Evolutionary conservation across 1,284 basidiomycete genomes (phyloP), one percentile per base, ranked within the genome.

Genomic region (Irpex rosettiformis): DNA sequence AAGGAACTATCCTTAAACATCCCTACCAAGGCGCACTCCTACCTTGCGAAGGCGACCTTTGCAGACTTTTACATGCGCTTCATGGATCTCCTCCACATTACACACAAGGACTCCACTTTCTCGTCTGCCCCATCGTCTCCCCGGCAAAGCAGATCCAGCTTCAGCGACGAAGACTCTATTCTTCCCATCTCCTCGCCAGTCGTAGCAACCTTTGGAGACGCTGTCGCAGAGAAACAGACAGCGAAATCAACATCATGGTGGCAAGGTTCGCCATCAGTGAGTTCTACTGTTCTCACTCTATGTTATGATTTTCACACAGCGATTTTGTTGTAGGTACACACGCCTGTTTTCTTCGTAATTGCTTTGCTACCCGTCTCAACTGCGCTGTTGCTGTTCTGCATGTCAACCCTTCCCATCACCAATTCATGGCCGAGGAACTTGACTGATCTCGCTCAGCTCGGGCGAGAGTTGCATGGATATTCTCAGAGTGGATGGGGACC

Each of bases 391-490:
- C 70, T 83, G 52, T 65, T 79, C 58, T 74, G 74, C 30, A 74
- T 85, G 54, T 78, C 75, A 43, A 79, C 83, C 0, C 79, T 93
- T 1, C 90, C 90, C 48, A 86, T 92, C 62, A 83, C 88, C 53
- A 77, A 86, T 62, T 74, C 85, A 21, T 90, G 90, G 86, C 90
- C 91, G 7, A 81, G 79, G 54, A 91, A 86, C 16, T 73, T 92
- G 30, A 74, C 85, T 10, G 90, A 93, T 66, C 79, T 92, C 42
- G 85, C 89, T 21, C 80, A 85, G 65, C 75, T 93, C 8, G 89
- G 88, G 6, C 77, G 82, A 45, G 89, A 91, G 61, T 79, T 93
- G 5, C 87, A 89, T 65, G 82, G 80, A 48, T 93, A 93, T 69
- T 83, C 88, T 3, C 86, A 87, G 66, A 88, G 86, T 61, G 88